Conservation (phyloP, 768 basidiomycete genomes). For the Suillus fuscotomentosus region DNA sequence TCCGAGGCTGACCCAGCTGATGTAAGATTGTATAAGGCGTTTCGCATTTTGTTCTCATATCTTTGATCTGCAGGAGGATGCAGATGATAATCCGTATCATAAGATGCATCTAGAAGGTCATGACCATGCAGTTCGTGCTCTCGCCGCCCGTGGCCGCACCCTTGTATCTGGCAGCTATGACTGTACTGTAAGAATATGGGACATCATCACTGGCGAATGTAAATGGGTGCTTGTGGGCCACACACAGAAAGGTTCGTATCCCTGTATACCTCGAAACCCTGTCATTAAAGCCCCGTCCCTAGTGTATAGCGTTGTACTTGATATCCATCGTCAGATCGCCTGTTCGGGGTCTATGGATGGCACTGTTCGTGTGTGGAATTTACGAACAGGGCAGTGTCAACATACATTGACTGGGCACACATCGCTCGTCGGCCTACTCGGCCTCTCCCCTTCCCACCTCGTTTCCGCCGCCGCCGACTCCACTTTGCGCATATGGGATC, state of each 20-base stretch:
- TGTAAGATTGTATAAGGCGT: constrained; percentile 23
- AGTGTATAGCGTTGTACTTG: constrained; percentile 97
- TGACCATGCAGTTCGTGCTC: constrained; percentile 85
- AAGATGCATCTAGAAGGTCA: constrained; percentile 83
- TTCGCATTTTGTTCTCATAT: not conserved
- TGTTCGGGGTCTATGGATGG: constrained; percentile 99
- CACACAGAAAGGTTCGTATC: constrained; percentile 78
- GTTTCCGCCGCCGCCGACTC: constrained; percentile 98
- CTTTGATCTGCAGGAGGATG: constrained; percentile 51
- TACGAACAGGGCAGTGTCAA: constrained; percentile 76
- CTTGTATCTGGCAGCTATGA: constrained; percentile 97
- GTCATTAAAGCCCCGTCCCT: constrained; percentile 13
- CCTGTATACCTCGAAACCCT: not conserved
- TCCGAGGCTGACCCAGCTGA: constrained; percentile 58
- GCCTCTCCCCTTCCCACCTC: constrained; percentile 83
- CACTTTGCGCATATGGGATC: constrained; percentile 93
- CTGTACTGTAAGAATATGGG: constrained; percentile 93
- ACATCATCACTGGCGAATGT: constrained; percentile 79
- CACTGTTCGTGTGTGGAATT: constrained; percentile 93
- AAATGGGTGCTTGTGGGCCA: constrained; percentile 83
- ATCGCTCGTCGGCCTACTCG: constrained; percentile 91
- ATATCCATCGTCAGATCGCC: constrained; percentile 81
- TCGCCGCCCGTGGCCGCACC: constrained; percentile 88
- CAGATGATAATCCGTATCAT: constrained; percentile 85
- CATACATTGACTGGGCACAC: constrained; percentile 88